A percentile compares a stretch with the other conserved stretches of the same genome.
These are phyloP conservation scores for Wickerhamiella azyma DNA, from an alignment of 805 yeast genomes.

Conservation along the genomic window DNA sequence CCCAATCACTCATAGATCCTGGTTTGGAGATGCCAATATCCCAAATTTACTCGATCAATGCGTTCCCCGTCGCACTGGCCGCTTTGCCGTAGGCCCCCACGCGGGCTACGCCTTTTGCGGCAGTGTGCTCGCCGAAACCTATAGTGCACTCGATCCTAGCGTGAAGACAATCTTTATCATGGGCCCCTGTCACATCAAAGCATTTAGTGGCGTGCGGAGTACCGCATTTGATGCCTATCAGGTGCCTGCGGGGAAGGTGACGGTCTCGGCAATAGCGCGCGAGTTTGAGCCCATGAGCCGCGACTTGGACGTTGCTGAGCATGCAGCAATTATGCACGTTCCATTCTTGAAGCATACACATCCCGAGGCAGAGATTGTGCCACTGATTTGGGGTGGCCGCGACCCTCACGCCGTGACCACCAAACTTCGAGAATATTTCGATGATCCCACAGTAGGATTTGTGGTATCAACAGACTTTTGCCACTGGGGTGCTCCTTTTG, in stretches of 20 bases:
- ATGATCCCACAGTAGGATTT: constrained; percentile 47
- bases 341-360: constrained; percentile 48
- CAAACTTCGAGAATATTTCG: constrained; percentile 33
- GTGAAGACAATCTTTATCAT: constrained; percentile 57
- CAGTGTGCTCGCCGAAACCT: constrained; percentile 59
- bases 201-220: constrained; percentile 48
- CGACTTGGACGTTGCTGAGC: constrained; percentile 71
- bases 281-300: constrained; percentile 19
- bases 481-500: constrained; percentile 76
- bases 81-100: constrained; percentile 57
- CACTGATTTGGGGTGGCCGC: constrained; percentile 64
- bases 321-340: constrained; percentile 88
- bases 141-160: constrained; percentile 49
- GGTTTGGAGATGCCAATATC: background rate
- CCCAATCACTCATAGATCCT: background rate
- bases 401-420: constrained; percentile 31
- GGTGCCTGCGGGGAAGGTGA: constrained; percentile 72
- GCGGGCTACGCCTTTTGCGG: constrained; percentile 90
- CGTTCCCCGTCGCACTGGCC: constrained; percentile 5
- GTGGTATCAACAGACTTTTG: constrained; percentile 85
- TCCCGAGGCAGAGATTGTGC: constrained; percentile 41
- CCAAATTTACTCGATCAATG: background rate
- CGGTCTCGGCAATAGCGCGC: constrained; percentile 31
- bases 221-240: constrained; percentile 42
- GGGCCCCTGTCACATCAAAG: constrained; percentile 91